Evolutionary conservation across 345 rosid genomes (phyloP), one percentile per base, ranked within the genome.

Genomic region (Conringia planisiliqua): DNA sequence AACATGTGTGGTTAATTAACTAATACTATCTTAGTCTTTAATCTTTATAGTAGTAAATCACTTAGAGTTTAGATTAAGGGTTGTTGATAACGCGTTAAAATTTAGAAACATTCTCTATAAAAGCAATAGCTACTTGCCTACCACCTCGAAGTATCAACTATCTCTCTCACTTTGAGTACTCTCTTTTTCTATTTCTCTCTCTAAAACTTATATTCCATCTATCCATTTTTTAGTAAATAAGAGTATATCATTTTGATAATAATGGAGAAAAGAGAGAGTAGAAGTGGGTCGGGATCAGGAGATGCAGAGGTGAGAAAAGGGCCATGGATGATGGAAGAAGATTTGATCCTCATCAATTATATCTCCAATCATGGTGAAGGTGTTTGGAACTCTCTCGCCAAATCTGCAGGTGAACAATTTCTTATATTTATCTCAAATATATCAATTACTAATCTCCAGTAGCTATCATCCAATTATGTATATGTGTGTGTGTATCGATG

Each of bases 241-340:
- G 22, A 17, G 57, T 61, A 38, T 11, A 36, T 40, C 5, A n/a
- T 39, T 16, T 33, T 27, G 33, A n/a, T 48, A 61, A 24, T 10
- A 51, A 61, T 60, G 75, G 70, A 70, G 71, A 70, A 50, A 46
- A 47, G 9, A 36, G 13, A 40, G 27, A 47, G 7, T 29, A 11
- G 30, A 47, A 35, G 66, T 42, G 75, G 83, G 38, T 86, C 87
- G 86, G 93, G 89, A 54, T 86, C 86, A 82, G 84, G 81, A 77
- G 97, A 90, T 12, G 85, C 68, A 42, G 98, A 90, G 52, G 94
- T 91, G 78, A 89, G 97, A 58, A 93, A 93, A 82, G 98, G 98
- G 48, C 97, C 97, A 69, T 93, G 98, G 98, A 89, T 97, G 29
- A 77, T 89, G 87, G 98, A 93, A 82, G 98, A 91, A 80, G 98